Evolutionary conservation across 2,329 filamentous ascomycete species (phyloP), one percentile per base, ranked within the genome.

Genomic region (Paraphoma chrysanthemicola): DNA sequence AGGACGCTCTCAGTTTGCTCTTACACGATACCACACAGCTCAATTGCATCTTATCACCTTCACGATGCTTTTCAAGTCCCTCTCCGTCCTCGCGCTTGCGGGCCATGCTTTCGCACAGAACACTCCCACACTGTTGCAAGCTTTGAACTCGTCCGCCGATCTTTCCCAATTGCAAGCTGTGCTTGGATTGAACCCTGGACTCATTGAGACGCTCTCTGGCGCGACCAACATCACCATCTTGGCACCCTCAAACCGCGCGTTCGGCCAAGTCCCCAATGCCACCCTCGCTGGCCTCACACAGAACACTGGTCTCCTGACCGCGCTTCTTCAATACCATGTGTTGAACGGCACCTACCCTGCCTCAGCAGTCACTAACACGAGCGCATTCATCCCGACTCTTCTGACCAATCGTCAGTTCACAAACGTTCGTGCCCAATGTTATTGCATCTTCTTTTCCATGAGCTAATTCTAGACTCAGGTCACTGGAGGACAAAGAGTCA

Each of bases 241-340:
- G 6, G 85, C 86, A 0, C 85, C 85, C 0, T 82, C 77, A 67
- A 86, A 88, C 66, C 67, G 80, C 10, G 85, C 84, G 0, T 77
- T 84, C 43, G 51, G 63, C 18, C 63, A 66, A 11, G 66, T 82
- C 41, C 62, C 80, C 16, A 77, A 78, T 48, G 73, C 74, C 1
- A 72, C 73, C 2, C 63, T 75, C 1, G 53, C 63, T 10, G 63
- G 68, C 4, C 59, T 74, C 38, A 60, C 67, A 4, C 54, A 64
- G 29, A 67, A 78, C 39, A 54, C 71, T 16, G 74, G 65, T 3
- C 59, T 75, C 12, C 63, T 82, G 16, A 64, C 74, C 56, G 82
- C 82, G 4, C 70, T 87, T 29, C 72, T 89, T 18, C 77, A 73
- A 53, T 89, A 89, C 70, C 86, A 89, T 67, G 80, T 88, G 17